Conservation (phyloP, 1,284 basidiomycete genomes). For the Microbotryum scabiosae region DNA sequence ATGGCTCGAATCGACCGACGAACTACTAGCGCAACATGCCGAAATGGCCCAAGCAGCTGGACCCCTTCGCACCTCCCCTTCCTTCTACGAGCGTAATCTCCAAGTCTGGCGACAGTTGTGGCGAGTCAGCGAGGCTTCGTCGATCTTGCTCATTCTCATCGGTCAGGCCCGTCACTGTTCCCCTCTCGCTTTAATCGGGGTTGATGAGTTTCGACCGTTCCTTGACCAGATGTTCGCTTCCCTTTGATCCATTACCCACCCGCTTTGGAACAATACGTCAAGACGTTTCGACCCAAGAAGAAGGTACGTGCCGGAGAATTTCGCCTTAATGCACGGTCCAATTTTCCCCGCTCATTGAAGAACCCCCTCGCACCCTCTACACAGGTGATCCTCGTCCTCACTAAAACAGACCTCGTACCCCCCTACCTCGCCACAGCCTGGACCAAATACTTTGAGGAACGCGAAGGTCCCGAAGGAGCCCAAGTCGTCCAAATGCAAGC, state of each 20-base stretch:
- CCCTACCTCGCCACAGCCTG: constrained; percentile 53
- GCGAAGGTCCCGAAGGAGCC: constrained; percentile 29
- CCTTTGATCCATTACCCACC: constrained; percentile 55
- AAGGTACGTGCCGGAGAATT: too few species aligned
- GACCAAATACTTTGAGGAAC: constrained; percentile 52
- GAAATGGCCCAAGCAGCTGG: background rate
- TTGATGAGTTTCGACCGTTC: background rate
- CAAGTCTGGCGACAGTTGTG: constrained; percentile 87
- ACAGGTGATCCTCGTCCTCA: constrained; percentile 68
- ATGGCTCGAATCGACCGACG: constrained; percentile 29
- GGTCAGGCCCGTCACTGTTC: constrained; percentile 19
- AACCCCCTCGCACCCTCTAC: constrained; percentile 27
- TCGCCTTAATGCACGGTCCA: too few species aligned
- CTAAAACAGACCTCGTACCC: constrained; percentile 71
- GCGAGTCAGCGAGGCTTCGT: constrained; percentile 41
- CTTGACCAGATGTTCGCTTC: constrained; percentile 60
- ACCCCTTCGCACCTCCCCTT: constrained; percentile 46
- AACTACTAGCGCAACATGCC: constrained; percentile 3
- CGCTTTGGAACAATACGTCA: constrained; percentile 46
- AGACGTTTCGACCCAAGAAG: constrained; percentile 32
- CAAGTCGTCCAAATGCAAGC: constrained; percentile 64
- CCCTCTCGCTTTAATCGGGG: background rate
- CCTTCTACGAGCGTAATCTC: constrained; percentile 77
- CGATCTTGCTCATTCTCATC: constrained; percentile 24
- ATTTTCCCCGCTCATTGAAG: too few species aligned